Conservation (phyloP, 306 rosid genomes). For the Prinsepia uniflora region DNA sequence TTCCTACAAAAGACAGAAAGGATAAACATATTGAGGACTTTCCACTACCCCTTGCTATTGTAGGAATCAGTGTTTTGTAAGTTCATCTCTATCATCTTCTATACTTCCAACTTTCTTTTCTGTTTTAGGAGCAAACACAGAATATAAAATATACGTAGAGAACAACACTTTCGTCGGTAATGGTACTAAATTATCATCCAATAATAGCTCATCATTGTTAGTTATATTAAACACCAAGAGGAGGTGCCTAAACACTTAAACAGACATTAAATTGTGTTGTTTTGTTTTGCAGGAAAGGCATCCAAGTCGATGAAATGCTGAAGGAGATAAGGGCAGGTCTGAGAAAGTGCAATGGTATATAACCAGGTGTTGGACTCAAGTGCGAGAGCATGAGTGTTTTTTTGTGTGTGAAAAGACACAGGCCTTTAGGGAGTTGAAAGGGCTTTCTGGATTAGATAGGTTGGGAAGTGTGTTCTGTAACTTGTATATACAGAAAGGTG, state of each 20-base stretch:
- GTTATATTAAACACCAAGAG: background rate
- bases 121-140: background rate
- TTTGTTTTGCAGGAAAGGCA: conserved; percentile 75
- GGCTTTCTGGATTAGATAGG: conserved; percentile 3
- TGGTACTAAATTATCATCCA: too few species aligned
- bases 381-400: conserved; percentile 20
- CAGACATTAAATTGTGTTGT: background rate
- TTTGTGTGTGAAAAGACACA: background rate
- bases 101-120: conserved; percentile 5
- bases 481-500: background rate
- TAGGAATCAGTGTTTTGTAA: conserved; percentile 91
- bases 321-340: conserved; percentile 74
- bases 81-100: conserved; percentile 30
- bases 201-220: background rate
- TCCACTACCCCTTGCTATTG: conserved; percentile 70
- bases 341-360: conserved; percentile 55
- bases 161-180: too few species aligned
- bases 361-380: conserved; percentile 21
- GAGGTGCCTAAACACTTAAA: background rate
- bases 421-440: background rate
- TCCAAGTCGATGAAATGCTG: conserved; percentile 56
- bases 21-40: conserved; percentile 74
- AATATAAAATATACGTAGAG: background rate
- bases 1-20: conserved; percentile 24
- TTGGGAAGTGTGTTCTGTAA: background rate